Conservation (phyloP, 192 early-diverging fungal species). For the Coemansia sp. region DNA sequence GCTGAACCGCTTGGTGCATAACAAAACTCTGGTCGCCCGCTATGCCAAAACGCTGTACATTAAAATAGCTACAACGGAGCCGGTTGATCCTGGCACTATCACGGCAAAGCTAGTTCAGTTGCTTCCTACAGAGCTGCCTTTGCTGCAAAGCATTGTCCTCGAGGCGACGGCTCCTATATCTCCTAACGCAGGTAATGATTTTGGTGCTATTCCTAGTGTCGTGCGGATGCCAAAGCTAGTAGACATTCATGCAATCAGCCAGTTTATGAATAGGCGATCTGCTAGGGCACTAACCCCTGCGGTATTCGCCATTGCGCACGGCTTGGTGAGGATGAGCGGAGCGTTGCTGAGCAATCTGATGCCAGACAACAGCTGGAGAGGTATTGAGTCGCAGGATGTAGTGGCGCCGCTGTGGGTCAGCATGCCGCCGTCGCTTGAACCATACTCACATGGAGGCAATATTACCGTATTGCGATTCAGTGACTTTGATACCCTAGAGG, state of each 20-base stretch:
- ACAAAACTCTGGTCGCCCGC: slow-evolving; percentile 4
- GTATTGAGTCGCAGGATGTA: neutral
- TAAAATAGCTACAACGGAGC: slow-evolving; percentile 6
- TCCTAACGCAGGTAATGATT: neutral
- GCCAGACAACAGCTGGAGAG: neutral
- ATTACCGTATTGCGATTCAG: slow-evolving; percentile 15
- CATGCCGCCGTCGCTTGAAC: neutral
- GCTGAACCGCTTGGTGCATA: neutral
- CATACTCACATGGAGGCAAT: neutral
- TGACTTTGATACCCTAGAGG: slow-evolving; percentile 9
- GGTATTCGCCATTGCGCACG: neutral
- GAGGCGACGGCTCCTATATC: neutral
- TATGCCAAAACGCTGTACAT: slow-evolving; percentile 7
- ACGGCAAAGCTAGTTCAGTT: neutral
- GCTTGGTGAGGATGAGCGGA: neutral
- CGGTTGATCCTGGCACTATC: neutral
- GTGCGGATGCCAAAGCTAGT: slow-evolving; percentile 11
- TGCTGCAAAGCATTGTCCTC: slow-evolving; percentile 10
- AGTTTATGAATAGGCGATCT: neutral
- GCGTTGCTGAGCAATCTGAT: neutral
- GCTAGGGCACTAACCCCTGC: neutral
- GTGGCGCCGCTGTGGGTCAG: slow-evolving; percentile 12
- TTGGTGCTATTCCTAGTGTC: neutral
- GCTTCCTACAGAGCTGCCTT: slow-evolving; percentile 3
- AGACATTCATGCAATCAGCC: slow-evolving; percentile 10